Evolutionary conservation across 208 protist species (phyloP), one percentile per base, ranked within the genome.

Genomic region (Herpetomonas samuelpessoai): DNA sequence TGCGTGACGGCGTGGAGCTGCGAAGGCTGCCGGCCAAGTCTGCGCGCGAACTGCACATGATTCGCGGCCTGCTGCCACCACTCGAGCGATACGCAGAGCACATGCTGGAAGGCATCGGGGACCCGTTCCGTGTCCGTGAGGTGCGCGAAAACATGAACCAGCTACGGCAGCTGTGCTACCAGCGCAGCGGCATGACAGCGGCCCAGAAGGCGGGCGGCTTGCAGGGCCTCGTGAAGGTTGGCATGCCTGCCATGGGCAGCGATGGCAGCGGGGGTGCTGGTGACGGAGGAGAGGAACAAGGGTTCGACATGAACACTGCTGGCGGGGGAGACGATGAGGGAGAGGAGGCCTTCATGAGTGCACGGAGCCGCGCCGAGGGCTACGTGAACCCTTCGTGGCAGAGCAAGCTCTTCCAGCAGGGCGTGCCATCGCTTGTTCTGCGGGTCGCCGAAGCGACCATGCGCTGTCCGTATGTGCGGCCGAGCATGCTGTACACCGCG

Each of bases 1-100:
- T 84, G 68, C 67, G 78, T 9, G 78, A 85, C 48, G 74, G 72
- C 6, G 18, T 85, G 38, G 74, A 77, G 60, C 46, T 81, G 25
- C 68, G 68, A 2, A 69, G 73, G 2, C 61, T 81, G 63, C 65
- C 54, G 29, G 59, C 63, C 9, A 71, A 68, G 27, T 49, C 64
- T n/a, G 26, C 72, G 59, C 52, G 76, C 48, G 70, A 85, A 64
- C 69, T 85, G 29, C 72, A 63, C 63, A 68, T 66, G 57, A 73
- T 85, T 31, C 73, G 67, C 28, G 46, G 68, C 12, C 69, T 81
- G 10, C 71, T 85, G 4, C 79, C 79, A 2, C 74, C 79, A 22
- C 49, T 85, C 38, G 52, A 76, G 74, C 39, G 25, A 18, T 81
- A 71, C 53, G 56, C 59, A 22, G 39, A 51, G 9, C 59, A 72